phyloP scores from a whole-genome alignment of 2,329 filamentous ascomycete genomes.

The Fusarium sp. region DNA sequence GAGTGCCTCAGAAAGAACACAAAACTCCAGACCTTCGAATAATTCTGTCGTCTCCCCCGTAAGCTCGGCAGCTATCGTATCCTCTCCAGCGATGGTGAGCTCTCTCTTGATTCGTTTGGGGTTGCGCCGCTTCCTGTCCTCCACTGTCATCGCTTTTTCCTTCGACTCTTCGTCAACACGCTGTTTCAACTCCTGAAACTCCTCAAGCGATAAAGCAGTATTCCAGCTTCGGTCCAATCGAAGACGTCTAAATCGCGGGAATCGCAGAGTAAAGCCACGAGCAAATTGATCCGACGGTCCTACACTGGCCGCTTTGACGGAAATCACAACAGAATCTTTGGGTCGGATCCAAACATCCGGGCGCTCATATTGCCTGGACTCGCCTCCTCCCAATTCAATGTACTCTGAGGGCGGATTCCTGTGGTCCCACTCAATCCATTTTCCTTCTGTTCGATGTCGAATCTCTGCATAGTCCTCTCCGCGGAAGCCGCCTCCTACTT shows the following conservation, averaged over 20 bases:
- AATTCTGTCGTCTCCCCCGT: constrained; percentile 70
- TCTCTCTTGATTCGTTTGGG: constrained; percentile 76
- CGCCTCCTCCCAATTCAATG: constrained; percentile 84
- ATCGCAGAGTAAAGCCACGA: constrained; percentile 81
- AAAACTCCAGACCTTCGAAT: constrained; percentile 84
- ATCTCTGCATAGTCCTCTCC: constrained; percentile 87
- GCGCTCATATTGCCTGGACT: constrained; percentile 75
- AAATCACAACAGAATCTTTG: constrained; percentile 85
- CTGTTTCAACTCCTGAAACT: constrained; percentile 78
- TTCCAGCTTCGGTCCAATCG: constrained; percentile 88
- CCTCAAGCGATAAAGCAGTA: constrained; percentile 79
- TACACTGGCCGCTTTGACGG: constrained; percentile 88
- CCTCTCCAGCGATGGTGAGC: constrained; percentile 77
- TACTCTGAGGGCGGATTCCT: constrained; percentile 80
- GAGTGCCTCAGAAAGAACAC: constrained; percentile 81
- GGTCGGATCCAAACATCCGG: constrained; percentile 96
- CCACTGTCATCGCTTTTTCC: constrained; percentile 82
- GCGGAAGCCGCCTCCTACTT: constrained; percentile 93
- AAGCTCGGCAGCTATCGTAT: constrained; percentile 59
- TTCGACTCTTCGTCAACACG: constrained; percentile 77
- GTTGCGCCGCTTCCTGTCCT: constrained; percentile 68
- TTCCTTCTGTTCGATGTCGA: constrained; percentile 85
- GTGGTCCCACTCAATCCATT: constrained; percentile 88
- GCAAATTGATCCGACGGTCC: constrained; percentile 82
- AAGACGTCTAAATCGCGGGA: constrained; percentile 87